Conservation (phyloP, 805 yeast genomes). For the Barnettozyma sp. region DNA sequence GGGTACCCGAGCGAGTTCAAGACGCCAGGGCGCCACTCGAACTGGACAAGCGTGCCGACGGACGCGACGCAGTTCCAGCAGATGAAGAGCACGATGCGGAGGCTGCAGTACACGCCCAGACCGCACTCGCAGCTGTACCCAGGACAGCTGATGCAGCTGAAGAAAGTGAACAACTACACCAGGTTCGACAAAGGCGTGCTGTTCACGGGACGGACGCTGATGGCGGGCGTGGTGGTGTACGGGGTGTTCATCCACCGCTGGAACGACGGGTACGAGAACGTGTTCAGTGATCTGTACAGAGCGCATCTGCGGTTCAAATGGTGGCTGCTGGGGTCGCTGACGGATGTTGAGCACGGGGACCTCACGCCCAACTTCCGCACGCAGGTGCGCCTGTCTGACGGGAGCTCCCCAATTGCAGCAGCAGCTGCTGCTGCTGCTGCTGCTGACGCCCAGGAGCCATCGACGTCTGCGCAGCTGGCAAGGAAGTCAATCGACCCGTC, state of each 20-base stretch:
- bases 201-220: slow-evolving; percentile 45
- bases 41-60: slow-evolving; percentile 51
- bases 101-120: slow-evolving; percentile 68
- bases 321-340: slow-evolving; percentile 43
- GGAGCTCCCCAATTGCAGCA: too few species aligned
- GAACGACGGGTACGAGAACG: slow-evolving; percentile 79
- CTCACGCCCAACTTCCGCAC: slow-evolving; percentile 37
- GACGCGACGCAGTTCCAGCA: slow-evolving; percentile 61
- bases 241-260: slow-evolving; percentile 71
- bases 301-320: slow-evolving; percentile 52
- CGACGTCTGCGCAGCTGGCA: too few species aligned
- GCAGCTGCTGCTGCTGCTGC: too few species aligned
- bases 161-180: slow-evolving; percentile 46
- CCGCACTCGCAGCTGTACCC: slow-evolving; percentile 70
- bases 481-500: slow-evolving; percentile 31
- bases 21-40: slow-evolving; percentile 54
- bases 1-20: slow-evolving; percentile 83
- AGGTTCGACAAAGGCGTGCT: slow-evolving; percentile 55
- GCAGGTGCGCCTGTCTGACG: slow-evolving; percentile 24
- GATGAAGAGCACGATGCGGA: slow-evolving; percentile 67
- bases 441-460: too few species aligned
- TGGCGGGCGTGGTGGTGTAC: slow-evolving; percentile 44
- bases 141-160: slow-evolving; percentile 68
- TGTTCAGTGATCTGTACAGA: slow-evolving; percentile 62
- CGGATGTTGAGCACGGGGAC: slow-evolving; percentile 58